A percentile compares a stretch with the other conserved stretches of the same genome.
Evolutionary conservation across 1,284 basidiomycete genomes (phyloP).

Genomic region (Cutaneotrichosporon arboriforme): DNA sequence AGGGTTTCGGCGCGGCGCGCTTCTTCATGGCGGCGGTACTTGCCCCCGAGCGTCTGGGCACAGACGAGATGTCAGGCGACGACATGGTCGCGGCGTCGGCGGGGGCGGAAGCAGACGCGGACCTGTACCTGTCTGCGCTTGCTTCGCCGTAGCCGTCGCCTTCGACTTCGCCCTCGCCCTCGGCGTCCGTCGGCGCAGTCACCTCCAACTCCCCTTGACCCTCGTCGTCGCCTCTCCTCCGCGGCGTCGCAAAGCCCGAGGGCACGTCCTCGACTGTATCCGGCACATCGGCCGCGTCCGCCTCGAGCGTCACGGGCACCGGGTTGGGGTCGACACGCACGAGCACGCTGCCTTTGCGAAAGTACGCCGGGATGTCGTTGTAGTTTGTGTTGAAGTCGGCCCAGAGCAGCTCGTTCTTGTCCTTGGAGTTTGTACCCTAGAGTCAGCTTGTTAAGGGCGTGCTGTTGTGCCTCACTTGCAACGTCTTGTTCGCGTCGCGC

Average conservation of each 20-base stretch:
- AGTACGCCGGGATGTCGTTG: slow-evolving; percentile 67
- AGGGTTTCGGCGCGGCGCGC: slow-evolving; percentile 37
- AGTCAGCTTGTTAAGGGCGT: slow-evolving; percentile 49
- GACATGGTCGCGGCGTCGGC: background rate
- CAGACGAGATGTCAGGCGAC: background rate
- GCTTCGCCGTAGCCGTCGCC: too few relatives aligned
- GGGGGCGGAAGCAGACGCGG: too few relatives aligned
- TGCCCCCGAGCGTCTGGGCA: background rate
- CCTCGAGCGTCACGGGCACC: slow-evolving; percentile 1
- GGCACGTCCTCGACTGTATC: background rate
- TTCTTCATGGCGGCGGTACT: slow-evolving; percentile 5
- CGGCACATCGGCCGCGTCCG: slow-evolving; percentile 1
- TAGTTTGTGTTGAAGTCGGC: slow-evolving; percentile 81
- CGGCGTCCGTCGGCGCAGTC: too few relatives aligned
- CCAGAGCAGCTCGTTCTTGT: slow-evolving; percentile 89
- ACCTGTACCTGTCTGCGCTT: too few relatives aligned
- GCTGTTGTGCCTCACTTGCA: slow-evolving; percentile 55
- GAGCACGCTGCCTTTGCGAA: slow-evolving; percentile 78
- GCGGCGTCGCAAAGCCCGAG: background rate
- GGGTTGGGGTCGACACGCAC: slow-evolving; percentile 52
- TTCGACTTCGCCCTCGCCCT: too few relatives aligned
- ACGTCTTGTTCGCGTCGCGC: slow-evolving; percentile 71
- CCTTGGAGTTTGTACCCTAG: slow-evolving; percentile 77
- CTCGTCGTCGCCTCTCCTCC: too few relatives aligned
- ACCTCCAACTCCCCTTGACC: too few relatives aligned